Percentiles rank a stretch among this genome's conserved stretches.
Evolutionary conservation across 495 filamentous ascomycete genomes (phyloP).

Genomic region (Aspergillus bridgeri): DNA sequence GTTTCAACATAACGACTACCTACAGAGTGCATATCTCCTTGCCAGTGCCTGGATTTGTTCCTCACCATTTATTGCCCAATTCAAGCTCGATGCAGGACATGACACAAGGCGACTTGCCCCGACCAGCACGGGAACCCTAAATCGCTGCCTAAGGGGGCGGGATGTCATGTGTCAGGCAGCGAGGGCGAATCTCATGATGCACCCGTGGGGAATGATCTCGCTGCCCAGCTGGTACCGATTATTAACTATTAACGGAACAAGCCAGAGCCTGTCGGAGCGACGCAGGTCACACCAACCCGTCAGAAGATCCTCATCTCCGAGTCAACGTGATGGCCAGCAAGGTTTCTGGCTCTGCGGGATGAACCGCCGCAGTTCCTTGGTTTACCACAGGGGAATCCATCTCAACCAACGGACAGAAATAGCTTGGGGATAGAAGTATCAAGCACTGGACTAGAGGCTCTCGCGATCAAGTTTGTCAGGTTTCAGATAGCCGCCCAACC

Average conservation of each 20-base stretch:
- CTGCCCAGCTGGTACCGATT: neutral
- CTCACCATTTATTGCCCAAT: neutral
- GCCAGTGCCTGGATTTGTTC: neutral
- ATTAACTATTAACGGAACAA: no score
- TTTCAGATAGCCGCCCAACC: neutral
- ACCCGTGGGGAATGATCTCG: neutral
- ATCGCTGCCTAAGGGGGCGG: neutral
- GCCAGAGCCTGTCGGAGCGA: neutral
- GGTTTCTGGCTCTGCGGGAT: slow-evolving; percentile 13
- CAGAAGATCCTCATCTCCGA: neutral
- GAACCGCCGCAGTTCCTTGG: neutral
- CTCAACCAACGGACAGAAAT: neutral
- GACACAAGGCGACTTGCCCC: neutral
- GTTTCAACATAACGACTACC: no score
- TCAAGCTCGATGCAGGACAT: neutral
- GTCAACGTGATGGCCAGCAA: neutral
- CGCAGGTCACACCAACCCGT: neutral
- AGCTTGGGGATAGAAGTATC: neutral
- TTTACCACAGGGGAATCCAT: neutral
- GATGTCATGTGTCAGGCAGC: neutral
- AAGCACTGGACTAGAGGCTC: neutral
- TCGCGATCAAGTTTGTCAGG: neutral
- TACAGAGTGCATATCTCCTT: neutral
- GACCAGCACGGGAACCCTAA: no score
- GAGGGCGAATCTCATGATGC: neutral